Evolutionary conservation across 176 grass and related monocot species (phyloP).

Genomic region (Musa troglodytarum): DNA sequence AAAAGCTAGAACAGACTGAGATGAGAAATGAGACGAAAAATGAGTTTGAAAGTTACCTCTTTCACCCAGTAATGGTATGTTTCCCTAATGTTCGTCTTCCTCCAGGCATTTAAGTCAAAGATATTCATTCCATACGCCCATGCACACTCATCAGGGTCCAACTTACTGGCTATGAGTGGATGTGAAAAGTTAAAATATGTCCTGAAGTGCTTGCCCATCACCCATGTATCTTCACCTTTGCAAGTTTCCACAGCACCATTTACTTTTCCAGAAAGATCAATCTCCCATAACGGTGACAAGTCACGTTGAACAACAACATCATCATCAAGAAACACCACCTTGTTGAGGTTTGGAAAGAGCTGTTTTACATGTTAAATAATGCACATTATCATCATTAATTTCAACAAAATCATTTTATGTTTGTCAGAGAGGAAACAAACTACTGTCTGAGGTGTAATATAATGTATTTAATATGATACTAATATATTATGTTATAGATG

Average conservation of each 20-base stretch:
- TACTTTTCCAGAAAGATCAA: conserved; percentile 84
- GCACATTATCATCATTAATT: not conserved
- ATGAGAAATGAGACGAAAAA: not conserved
- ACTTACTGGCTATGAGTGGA: conserved; percentile 64
- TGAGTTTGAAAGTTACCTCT: conserved; percentile 42
- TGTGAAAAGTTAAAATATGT: conserved; percentile 98
- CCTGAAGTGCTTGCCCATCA: conserved; percentile 91
- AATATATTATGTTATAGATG: too few relatives aligned
- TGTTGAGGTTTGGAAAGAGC: conserved; percentile 88
- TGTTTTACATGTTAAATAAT: conserved; percentile 26
- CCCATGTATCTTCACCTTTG: conserved; percentile 77
- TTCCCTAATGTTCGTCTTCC: conserved; percentile 75
- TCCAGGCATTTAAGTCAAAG: conserved; percentile 82
- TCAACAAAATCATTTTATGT: not conserved
- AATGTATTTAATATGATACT: too few relatives aligned
- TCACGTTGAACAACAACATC: conserved; percentile 81
- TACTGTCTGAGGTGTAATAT: too few relatives aligned
- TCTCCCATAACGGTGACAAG: conserved; percentile 66
- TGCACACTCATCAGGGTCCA: conserved; percentile 79
- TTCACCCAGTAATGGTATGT: conserved; percentile 94
- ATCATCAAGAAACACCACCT: conserved; percentile 94
- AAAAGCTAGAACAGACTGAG: not conserved
- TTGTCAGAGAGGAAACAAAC: not conserved
- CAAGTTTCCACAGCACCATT: conserved; percentile 97
- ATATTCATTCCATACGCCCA: conserved; percentile 99